phyloP scores from a whole-genome alignment of 2,329 filamentous ascomycete genomes.

The Trichoderma atroviride region DNA sequence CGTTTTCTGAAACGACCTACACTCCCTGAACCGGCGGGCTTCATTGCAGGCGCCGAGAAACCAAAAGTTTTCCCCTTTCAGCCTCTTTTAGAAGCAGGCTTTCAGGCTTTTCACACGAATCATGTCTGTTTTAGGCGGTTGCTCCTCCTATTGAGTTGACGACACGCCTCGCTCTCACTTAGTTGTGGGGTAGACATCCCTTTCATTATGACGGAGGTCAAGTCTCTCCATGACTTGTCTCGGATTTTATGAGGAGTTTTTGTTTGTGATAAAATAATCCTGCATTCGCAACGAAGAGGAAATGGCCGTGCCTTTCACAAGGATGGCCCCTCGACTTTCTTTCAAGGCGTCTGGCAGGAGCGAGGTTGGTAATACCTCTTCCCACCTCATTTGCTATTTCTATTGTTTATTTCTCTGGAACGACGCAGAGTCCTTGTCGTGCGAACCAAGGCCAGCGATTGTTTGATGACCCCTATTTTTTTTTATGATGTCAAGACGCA shows the following conservation, averaged over 20 bases:
- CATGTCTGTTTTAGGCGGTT: not conserved
- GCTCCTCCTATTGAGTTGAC: not conserved
- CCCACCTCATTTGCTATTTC: not conserved
- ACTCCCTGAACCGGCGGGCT: not conserved
- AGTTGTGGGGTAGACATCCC: not conserved
- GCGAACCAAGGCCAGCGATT: not conserved
- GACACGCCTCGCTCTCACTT: not conserved
- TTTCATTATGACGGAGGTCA: not conserved
- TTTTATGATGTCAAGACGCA: slow-evolving; percentile 3
- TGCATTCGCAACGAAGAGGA: slow-evolving; percentile 15
- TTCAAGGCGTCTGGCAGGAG: slow-evolving; percentile 20
- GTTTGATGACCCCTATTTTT: not conserved
- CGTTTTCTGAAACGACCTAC: not conserved
- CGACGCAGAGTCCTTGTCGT: not conserved
- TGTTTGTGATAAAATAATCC: not conserved
- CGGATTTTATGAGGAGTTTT: not conserved
- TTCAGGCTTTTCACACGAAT: not conserved
- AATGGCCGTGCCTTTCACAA: slow-evolving; percentile 18
- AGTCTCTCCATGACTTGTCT: not conserved
- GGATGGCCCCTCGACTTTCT: slow-evolving; percentile 23
- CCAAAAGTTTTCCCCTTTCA: not conserved
- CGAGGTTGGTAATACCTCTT: slow-evolving; percentile 17
- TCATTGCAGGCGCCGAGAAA: not conserved
- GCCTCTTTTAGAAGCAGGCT: not conserved
- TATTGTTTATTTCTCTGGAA: not conserved